Conservation (phyloP, 1,284 basidiomycete species). For the Apiotrichum brassicae region DNA sequence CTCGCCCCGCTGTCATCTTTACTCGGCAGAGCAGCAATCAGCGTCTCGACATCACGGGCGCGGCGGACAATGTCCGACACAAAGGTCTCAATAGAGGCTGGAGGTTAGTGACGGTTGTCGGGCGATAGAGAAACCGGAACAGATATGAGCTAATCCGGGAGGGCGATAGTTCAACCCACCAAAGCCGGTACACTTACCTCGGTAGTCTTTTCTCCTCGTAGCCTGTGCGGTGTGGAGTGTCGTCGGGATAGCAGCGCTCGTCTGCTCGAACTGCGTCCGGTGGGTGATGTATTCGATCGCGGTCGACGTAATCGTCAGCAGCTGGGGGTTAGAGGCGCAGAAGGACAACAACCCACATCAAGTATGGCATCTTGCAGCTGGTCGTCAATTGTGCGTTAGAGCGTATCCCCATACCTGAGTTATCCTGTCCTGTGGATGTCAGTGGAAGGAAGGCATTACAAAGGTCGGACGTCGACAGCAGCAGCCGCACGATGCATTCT, state of each 20-base stretch:
- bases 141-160: too few species aligned
- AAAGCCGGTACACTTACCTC: constrained; percentile 21
- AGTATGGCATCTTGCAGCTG: constrained; percentile 48
- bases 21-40: constrained; percentile 39
- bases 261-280: constrained; percentile 43
- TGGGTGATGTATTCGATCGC: constrained; percentile 46
- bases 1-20: constrained; percentile 32
- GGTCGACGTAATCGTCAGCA: constrained; percentile 43
- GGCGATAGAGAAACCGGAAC: too few species aligned
- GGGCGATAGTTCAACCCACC: too few species aligned
- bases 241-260: constrained; percentile 33
- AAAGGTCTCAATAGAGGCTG: constrained; percentile 42
- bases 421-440: constrained; percentile 42
- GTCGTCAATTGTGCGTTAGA: neutral
- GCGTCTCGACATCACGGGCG: constrained; percentile 41
- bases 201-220: constrained; percentile 29
- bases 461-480: too few species aligned
- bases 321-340: constrained; percentile 19
- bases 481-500: too few species aligned
- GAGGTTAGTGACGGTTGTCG: neutral
- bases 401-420: constrained; percentile 27
- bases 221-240: constrained; percentile 32
- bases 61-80: constrained; percentile 40
- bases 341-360: constrained; percentile 27
- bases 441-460: too few species aligned